phyloP scores from a whole-genome alignment of 2,329 filamentous ascomycete species.

The Colletotrichum tofieldiae region DNA sequence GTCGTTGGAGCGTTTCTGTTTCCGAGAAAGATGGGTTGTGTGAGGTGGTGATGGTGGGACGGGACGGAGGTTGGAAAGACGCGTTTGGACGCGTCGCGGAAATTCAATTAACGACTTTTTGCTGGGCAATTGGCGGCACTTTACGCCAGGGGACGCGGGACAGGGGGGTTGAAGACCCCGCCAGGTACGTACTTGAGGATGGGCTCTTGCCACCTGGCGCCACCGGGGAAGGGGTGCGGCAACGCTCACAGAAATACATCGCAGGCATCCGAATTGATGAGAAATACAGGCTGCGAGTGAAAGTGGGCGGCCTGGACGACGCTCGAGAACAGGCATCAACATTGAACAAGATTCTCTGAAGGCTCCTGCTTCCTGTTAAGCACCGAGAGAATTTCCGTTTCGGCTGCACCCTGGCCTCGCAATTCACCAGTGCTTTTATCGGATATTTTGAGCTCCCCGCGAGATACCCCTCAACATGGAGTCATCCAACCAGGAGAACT shows the following conservation, averaged over 20 bases:
- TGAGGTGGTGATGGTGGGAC: not conserved
- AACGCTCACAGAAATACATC: slow-evolving; percentile 27
- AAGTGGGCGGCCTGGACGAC: slow-evolving; percentile 17
- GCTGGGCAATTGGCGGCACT: not conserved
- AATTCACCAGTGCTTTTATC: not conserved
- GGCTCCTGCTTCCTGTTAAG: not conserved
- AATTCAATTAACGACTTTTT: slow-evolving; percentile 50
- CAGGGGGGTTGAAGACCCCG: slow-evolving; percentile 18
- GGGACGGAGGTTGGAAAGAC: slow-evolving; percentile 47
- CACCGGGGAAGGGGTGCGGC: not conserved
- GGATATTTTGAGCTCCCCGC: not conserved
- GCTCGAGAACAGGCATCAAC: slow-evolving; percentile 18
- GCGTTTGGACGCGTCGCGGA: slow-evolving; percentile 59
- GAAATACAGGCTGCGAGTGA: slow-evolving; percentile 32
- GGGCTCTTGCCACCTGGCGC: not conserved
- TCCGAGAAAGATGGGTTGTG: not conserved
- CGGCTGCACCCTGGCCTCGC: too few species aligned
- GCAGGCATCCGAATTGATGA: slow-evolving; percentile 41
- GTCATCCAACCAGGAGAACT: slow-evolving; percentile 82
- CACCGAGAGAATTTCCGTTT: not conserved
- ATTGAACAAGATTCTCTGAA: not conserved
- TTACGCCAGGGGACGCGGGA: slow-evolving; percentile 1
- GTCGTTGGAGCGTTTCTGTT: not conserved
- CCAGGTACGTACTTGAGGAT: slow-evolving; percentile 2
- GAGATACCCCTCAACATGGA: slow-evolving; percentile 69